Evolutionary conservation across 768 basidiomycete species (phyloP), one percentile per base, ranked within the genome.

Genomic region (Brasilioporus rufonigricans): DNA sequence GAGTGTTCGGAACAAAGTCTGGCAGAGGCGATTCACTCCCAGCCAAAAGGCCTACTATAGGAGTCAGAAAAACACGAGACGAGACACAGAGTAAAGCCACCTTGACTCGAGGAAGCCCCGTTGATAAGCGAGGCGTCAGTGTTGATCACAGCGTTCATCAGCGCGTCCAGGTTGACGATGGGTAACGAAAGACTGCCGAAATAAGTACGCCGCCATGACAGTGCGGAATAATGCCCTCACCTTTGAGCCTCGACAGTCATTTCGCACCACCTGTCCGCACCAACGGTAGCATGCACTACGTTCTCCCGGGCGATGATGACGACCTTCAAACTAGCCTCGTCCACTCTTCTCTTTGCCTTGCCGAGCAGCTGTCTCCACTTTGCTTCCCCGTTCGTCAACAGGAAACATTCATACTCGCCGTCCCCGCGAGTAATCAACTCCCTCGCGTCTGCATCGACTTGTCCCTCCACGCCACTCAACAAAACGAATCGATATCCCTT

Each of bases 341-440:
- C 66, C 11, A 65, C 67, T 63, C 84, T 85, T 4, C 78, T 76
- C 53, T 75, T 76, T 3, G 79, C 79, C 50, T 83, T 78, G 6
- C 73, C 72, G 11, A 91, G 61, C 7, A 80, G 70, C 63, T 75
- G 75, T 51, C 77, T 80, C 66, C 81, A 82, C 57, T 80, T 83
- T 3, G 66, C 66, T 21, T 73, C 65, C 1, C 84, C 85, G 1
- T 65, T 67, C 35, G 73, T 72, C 8, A 85, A 73, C 44, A 83
- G 78, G 54, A 89, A 85, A 33, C 73, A 77, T 60, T 90, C 87
- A 45, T 83, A 77, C n/a, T 78, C 74, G 0, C 81, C 89, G 16
- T 78, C 80, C 0, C 82, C 87, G 32, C 80, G 71, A 46, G 72
- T 71, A 47, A 89, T 73, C 40, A 88, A 65, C 16, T 83, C 83